phyloP scores from a whole-genome alignment of 257 asterid species.

The Fraxinus americana region DNA sequence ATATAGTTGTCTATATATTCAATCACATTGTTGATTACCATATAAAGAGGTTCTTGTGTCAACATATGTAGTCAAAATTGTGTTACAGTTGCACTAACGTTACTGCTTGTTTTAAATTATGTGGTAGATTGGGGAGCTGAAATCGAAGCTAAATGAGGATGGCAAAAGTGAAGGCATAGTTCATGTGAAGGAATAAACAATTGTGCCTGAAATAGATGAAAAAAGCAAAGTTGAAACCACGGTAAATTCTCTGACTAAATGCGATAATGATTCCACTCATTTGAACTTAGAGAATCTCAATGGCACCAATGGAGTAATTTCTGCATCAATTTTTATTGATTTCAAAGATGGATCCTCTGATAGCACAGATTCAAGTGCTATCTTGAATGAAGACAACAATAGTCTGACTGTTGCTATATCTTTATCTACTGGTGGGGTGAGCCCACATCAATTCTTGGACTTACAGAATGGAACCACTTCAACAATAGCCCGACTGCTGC shows the following conservation, averaged over 20 bases:
- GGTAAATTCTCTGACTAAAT: slow-evolving; percentile 13
- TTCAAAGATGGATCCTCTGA: slow-evolving; percentile 74
- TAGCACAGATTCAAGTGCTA: slow-evolving; percentile 78
- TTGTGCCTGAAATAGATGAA: slow-evolving; percentile 51
- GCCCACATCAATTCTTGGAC: slow-evolving; percentile 41
- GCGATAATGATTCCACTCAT: slow-evolving; percentile 38
- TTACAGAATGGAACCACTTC: slow-evolving; percentile 27
- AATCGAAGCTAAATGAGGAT: slow-evolving; percentile 48
- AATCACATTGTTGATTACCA: too few species aligned
- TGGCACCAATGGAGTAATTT: slow-evolving; percentile 26
- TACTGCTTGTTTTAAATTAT: not conserved
- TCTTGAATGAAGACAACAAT: slow-evolving; percentile 64
- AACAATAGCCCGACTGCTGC: slow-evolving; percentile 13
- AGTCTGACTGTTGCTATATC: slow-evolving; percentile 57
- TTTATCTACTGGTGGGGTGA: slow-evolving; percentile 41
- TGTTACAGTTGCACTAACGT: not conserved
- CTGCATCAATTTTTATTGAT: slow-evolving; percentile 42
- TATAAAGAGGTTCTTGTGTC: too few species aligned
- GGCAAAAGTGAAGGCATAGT: slow-evolving; percentile 38
- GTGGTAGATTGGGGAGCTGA: slow-evolving; percentile 64
- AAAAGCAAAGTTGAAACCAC: slow-evolving; percentile 27
- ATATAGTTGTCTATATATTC: too few species aligned
- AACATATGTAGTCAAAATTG: too few species aligned
- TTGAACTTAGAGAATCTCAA: slow-evolving; percentile 41
- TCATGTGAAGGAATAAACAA: slow-evolving; percentile 52